Conservation (phyloP, 140 eudicot species). For the Erigeron philadelphicus region DNA sequence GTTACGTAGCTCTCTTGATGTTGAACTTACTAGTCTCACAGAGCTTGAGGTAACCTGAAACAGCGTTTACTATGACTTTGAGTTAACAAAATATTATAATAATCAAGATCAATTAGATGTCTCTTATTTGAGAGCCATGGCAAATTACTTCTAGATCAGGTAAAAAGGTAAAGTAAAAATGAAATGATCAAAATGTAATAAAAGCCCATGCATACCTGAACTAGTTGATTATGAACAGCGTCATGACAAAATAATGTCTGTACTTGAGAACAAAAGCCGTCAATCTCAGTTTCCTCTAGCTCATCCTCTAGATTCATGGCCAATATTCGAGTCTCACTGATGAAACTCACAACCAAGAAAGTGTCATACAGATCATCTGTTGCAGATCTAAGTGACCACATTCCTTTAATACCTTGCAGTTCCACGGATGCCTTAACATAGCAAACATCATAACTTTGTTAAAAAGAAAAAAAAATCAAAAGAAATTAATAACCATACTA, state of each 20-base stretch:
- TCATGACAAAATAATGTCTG: slow-evolving; percentile 93
- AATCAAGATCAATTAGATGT: not conserved
- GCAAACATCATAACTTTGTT: not conserved
- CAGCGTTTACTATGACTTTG: slow-evolving; percentile 9
- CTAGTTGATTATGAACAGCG: slow-evolving; percentile 81
- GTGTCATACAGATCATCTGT: slow-evolving; percentile 88
- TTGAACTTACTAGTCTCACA: slow-evolving; percentile 76
- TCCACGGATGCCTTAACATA: slow-evolving; percentile 84
- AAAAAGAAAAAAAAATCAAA: not conserved
- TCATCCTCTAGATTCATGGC: slow-evolving; percentile 96
- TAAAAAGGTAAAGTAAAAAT: not conserved
- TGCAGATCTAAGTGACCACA: slow-evolving; percentile 95
- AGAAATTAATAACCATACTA: not conserved
- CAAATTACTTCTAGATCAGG: not conserved
- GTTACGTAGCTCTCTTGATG: slow-evolving; percentile 63
- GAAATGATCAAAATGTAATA: not conserved
- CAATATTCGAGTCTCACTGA: slow-evolving; percentile 82
- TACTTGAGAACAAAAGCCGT: slow-evolving; percentile 75
- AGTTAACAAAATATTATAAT: slow-evolving; percentile 4
- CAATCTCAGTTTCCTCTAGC: slow-evolving; percentile 92
- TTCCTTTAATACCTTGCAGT: slow-evolving; percentile 96
- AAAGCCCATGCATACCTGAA: slow-evolving; percentile 50
- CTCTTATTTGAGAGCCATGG: not conserved
- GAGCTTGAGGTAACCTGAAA: slow-evolving; percentile 86
- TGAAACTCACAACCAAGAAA: slow-evolving; percentile 91